phyloP scores from a whole-genome alignment of 2,329 filamentous ascomycete species.

The Fusarium sterilihyphosum region DNA sequence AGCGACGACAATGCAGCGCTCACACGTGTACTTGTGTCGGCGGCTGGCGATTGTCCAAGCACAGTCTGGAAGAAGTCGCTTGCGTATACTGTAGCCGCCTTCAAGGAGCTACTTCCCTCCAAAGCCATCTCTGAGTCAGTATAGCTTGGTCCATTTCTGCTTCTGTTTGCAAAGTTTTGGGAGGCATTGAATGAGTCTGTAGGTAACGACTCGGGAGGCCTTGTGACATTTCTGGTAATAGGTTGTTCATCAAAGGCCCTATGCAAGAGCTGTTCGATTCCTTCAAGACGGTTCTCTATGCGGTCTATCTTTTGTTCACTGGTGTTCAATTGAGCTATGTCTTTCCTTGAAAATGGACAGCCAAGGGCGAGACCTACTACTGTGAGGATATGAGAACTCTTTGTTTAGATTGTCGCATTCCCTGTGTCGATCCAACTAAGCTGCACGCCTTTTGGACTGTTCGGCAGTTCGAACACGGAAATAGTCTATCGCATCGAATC shows the following conservation, averaged over 20 bases:
- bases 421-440: background rate
- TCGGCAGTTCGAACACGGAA: background rate
- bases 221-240: background rate
- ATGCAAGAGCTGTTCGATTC: background rate
- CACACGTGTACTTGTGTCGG: background rate
- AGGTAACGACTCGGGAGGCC: background rate
- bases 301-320: background rate
- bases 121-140: background rate
- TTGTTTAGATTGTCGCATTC: background rate
- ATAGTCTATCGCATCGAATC: background rate
- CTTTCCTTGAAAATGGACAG: rapidly evolving
- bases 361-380: background rate
- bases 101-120: background rate
- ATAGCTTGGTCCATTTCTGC: background rate
- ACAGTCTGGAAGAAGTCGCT: background rate
- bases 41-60: background rate
- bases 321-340: too few species aligned
- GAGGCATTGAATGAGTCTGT: background rate
- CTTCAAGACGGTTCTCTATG: background rate
- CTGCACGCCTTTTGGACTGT: background rate
- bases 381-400: background rate
- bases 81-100: background rate
- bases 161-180: background rate
- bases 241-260: background rate
- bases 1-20: background rate